Evolutionary conservation across 192 early-diverging fungal genomes (phyloP).

Genomic region (Entomortierella lignicola): DNA sequence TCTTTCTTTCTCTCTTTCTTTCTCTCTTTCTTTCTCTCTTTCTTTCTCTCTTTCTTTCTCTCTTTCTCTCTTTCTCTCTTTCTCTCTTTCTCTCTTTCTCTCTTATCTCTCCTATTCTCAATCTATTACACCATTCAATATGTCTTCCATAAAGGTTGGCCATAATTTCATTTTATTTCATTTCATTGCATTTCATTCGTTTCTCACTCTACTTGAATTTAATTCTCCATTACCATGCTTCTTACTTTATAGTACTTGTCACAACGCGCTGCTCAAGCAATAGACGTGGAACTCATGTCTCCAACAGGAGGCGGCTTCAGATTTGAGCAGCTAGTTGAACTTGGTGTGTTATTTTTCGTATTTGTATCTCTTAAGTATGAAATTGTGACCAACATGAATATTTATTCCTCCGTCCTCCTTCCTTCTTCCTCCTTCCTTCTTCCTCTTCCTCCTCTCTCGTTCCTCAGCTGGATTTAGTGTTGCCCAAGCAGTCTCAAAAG

Average conservation of each 20-base stretch:
- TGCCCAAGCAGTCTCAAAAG: constrained; percentile 83
- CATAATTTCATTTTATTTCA: not conserved
- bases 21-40: too few species aligned
- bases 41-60: too few species aligned
- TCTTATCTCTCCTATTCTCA: too few species aligned
- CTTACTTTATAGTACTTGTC: constrained; percentile 57
- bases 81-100: too few species aligned
- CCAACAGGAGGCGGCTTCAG: constrained; percentile 82
- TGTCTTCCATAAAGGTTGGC: not conserved
- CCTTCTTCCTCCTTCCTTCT: not conserved
- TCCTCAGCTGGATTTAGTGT: constrained; percentile 88
- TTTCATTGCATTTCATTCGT: too few species aligned
- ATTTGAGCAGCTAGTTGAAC: constrained; percentile 87
- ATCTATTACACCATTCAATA: not conserved
- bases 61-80: too few species aligned
- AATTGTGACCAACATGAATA: not conserved
- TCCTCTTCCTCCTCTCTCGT: not conserved
- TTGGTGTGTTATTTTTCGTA: constrained; percentile 40
- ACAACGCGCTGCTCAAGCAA: constrained; percentile 73
- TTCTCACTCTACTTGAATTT: not conserved
- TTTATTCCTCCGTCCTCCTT: not conserved
- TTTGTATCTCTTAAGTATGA: not conserved
- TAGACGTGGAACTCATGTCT: constrained; percentile 91
- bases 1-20: too few species aligned
- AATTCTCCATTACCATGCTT: too few species aligned